phyloP scores from a whole-genome alignment of 129 eudicot species.

The Chrysanthemum makinoi region DNA sequence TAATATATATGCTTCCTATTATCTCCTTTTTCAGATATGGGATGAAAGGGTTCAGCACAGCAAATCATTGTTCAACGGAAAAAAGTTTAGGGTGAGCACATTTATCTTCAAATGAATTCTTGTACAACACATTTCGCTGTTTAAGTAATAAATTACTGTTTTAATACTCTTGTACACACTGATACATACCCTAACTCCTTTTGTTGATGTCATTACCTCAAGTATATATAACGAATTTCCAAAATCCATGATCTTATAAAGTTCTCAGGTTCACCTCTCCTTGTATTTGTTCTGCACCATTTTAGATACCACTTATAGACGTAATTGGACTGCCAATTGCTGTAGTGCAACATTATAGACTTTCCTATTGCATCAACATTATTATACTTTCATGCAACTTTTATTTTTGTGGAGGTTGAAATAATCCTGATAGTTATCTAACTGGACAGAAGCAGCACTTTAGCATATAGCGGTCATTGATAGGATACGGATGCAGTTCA shows the following conservation, averaged over 20 bases:
- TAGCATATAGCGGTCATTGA: not conserved
- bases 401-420: not conserved
- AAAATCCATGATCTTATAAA: not conserved
- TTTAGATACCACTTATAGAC: not conserved
- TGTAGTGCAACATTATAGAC: too few relatives aligned
- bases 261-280: not conserved
- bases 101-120: slow-evolving; percentile 8
- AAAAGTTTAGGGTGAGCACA: slow-evolving; percentile 81
- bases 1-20: slow-evolving; percentile 22
- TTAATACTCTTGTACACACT: not conserved
- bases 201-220: not conserved
- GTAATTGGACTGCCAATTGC: not conserved
- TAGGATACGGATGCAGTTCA: not conserved
- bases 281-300: not conserved
- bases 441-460: too few relatives aligned
- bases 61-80: slow-evolving; percentile 74
- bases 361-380: too few relatives aligned
- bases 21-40: slow-evolving; percentile 68
- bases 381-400: too few relatives aligned
- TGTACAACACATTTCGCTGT: slow-evolving; percentile 7
- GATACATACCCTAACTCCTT: not conserved
- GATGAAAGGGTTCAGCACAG: slow-evolving; percentile 56
- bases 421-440: not conserved
- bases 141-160: not conserved
- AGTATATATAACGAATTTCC: not conserved